Percentiles rank a stretch among this genome's conserved stretches.
Conservation (phyloP, 257 asterid genomes). For the Buddleja alternifolia region DNA sequence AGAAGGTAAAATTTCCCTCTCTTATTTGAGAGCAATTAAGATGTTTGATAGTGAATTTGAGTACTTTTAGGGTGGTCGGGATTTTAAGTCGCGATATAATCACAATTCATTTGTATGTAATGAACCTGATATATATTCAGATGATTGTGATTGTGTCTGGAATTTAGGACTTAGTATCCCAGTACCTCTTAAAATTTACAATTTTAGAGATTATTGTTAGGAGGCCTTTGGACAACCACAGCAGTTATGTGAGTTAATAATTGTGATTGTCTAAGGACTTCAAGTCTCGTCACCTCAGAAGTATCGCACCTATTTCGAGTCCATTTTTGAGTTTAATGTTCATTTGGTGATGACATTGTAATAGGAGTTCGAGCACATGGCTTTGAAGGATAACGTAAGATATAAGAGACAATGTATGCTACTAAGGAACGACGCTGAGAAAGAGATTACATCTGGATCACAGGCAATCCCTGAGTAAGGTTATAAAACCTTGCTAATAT, state of each 20-base stretch:
- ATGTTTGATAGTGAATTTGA: not conserved
- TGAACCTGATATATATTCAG: too few relatives aligned
- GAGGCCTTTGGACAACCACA: too few relatives aligned
- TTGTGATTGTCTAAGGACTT: too few relatives aligned
- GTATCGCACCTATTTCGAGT: not conserved
- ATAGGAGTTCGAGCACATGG: conserved; percentile 43
- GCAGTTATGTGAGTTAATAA: too few relatives aligned
- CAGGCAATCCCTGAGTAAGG: conserved; percentile 6
- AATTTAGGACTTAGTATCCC: too few relatives aligned
- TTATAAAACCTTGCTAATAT: conserved; percentile 15
- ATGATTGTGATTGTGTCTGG: too few relatives aligned
- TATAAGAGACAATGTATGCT: conserved; percentile 41
- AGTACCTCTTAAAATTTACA: too few relatives aligned
- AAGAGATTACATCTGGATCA: conserved; percentile 5
- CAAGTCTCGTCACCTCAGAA: too few relatives aligned
- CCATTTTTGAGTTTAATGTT: not conserved
- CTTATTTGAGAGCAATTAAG: not conserved
- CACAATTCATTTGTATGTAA: too few relatives aligned
- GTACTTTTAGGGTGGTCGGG: too few relatives aligned
- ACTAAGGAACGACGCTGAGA: conserved; percentile 22
- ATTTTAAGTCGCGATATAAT: too few relatives aligned
- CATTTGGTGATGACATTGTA: conserved; percentile 8
- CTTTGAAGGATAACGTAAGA: conserved; percentile 39
- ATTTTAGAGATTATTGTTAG: too few relatives aligned
- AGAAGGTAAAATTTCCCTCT: conserved; percentile 29